Evolutionary conservation across 768 basidiomycete species (phyloP).

Genomic region (Russula compacta): DNA sequence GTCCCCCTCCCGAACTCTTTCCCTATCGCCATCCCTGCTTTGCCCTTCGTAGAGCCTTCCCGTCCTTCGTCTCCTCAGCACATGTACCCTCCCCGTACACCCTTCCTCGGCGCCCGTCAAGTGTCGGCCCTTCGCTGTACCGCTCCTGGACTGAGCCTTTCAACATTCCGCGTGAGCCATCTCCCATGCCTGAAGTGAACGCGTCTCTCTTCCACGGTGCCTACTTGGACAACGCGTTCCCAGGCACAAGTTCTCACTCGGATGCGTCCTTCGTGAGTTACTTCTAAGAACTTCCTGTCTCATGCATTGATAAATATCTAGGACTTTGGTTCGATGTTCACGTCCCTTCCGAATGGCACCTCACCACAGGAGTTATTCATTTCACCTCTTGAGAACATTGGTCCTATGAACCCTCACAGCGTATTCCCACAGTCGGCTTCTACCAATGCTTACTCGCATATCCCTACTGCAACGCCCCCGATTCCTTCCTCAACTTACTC

Average conservation of each 20-base stretch:
- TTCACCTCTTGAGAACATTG: constrained; percentile 16
- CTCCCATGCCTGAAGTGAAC: constrained; percentile 19
- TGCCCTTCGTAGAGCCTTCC: constrained; percentile 15
- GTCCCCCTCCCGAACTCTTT: constrained; percentile 18
- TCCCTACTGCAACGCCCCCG: constrained; percentile 4
- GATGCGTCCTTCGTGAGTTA: constrained; percentile 17
- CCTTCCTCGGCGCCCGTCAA: constrained; percentile 20
- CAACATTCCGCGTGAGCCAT: constrained; percentile 8
- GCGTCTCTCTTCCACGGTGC: constrained; percentile 11
- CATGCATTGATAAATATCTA: background rate
- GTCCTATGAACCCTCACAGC: background rate
- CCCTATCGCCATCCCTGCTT: constrained; percentile 15
- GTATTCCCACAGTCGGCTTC: background rate
- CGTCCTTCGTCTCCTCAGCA: constrained; percentile 9
- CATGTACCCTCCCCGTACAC: constrained; percentile 10
- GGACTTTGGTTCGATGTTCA: constrained; percentile 17
- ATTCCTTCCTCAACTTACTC: constrained; percentile 19
- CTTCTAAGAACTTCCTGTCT: background rate
- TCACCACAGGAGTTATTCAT: constrained; percentile 12
- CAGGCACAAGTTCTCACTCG: background rate
- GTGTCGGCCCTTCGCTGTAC: constrained; percentile 10
- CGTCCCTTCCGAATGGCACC: constrained; percentile 5
- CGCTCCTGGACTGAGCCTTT: constrained; percentile 18
- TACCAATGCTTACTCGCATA: background rate
- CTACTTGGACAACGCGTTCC: constrained; percentile 16